Evolutionary conservation across 768 basidiomycete genomes (phyloP).

Genomic region (Suillus subaureus): DNA sequence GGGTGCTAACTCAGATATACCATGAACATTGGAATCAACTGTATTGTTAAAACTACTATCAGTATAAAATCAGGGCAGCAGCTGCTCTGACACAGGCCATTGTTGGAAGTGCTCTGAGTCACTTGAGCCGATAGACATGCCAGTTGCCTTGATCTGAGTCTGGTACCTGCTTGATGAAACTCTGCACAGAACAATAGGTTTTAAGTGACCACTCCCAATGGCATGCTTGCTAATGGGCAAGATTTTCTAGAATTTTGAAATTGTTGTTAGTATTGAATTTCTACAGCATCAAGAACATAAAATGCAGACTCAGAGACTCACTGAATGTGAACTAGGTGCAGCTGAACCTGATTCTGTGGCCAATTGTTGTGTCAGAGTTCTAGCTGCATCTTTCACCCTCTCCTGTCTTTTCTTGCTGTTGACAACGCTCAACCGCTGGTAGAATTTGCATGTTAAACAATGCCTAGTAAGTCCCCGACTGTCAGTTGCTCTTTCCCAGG

Average conservation of each 20-base stretch:
- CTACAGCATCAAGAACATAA: too few relatives aligned
- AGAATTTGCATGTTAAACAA: not conserved
- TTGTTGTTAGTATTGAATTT: too few relatives aligned
- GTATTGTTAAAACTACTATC: not conserved
- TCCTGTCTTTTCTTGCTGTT: not conserved
- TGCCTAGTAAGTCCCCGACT: not conserved
- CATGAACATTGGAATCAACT: not conserved
- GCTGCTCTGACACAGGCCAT: not conserved
- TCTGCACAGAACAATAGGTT: not conserved
- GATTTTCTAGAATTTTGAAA: too few relatives aligned
- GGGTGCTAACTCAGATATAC: not conserved
- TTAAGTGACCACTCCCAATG: not conserved
- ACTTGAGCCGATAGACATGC: not conserved
- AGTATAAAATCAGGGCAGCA: not conserved
- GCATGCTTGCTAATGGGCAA: not conserved
- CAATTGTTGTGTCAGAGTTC: not conserved
- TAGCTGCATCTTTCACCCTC: not conserved
- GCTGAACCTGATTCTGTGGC: not conserved
- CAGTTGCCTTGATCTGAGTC: not conserved
- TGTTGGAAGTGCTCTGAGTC: not conserved
- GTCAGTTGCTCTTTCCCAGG: not conserved
- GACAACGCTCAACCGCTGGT: not conserved
- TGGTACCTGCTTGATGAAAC: not conserved
- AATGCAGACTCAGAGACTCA: not conserved
- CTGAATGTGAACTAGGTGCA: not conserved